These are phyloP conservation scores for Melaleuca quinquenervia DNA, from an alignment of 345 rosid genomes.

Conservation along the genomic window DNA sequence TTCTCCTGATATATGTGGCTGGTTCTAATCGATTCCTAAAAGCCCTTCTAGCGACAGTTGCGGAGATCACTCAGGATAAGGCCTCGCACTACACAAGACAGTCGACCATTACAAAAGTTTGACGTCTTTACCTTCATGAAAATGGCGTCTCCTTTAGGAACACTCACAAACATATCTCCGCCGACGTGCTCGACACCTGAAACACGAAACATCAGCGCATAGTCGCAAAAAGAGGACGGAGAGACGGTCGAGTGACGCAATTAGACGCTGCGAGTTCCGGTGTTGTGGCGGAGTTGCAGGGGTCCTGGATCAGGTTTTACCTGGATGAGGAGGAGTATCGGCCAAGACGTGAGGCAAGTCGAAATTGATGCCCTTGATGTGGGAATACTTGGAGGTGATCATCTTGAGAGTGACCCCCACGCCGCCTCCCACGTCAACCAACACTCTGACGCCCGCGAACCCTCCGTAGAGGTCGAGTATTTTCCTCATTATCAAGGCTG, in stretches of 20 bases:
- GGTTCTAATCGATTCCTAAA: too few species aligned
- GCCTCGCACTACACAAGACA: neutral
- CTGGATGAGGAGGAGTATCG: conserved; percentile 18
- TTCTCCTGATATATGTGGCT: too few species aligned
- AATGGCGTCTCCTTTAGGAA: conserved; percentile 22
- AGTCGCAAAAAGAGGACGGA: neutral
- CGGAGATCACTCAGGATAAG: neutral
- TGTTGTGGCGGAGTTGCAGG: neutral
- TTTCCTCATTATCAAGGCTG: conserved; percentile 13
- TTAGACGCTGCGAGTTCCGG: neutral
- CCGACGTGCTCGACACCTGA: conserved; percentile 16
- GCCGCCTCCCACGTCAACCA: conserved; percentile 37
- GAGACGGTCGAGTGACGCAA: neutral
- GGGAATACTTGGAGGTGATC: conserved; percentile 16
- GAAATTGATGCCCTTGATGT: conserved; percentile 22
- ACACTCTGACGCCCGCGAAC: conserved; percentile 5
- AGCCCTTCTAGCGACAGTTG: neutral
- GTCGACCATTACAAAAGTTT: neutral
- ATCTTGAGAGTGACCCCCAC: conserved; percentile 11
- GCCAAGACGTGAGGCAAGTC: conserved; percentile 25
- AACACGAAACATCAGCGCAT: neutral
- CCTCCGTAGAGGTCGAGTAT: conserved; percentile 19
- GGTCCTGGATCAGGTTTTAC: neutral
- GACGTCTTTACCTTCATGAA: conserved; percentile 12
- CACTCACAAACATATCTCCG: conserved; percentile 20